phyloP scores from a whole-genome alignment of 495 filamentous ascomycete genomes.

The Schizothecium vesticola region DNA sequence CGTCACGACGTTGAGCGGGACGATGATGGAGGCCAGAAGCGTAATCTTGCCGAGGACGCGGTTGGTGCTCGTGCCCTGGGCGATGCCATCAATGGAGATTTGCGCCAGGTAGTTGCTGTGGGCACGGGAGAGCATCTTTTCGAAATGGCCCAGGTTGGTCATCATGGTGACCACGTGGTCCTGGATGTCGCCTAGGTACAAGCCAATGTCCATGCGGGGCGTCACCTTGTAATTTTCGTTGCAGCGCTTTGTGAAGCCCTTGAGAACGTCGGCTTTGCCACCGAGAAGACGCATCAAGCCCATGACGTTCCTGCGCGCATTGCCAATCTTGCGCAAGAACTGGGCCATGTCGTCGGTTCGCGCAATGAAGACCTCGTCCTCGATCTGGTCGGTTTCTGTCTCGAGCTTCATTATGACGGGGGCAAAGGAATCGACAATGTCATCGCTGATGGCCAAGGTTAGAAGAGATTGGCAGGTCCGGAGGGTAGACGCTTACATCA shows the following conservation, averaged over 20 bases:
- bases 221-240: conserved; percentile 94
- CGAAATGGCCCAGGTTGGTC: conserved; percentile 88
- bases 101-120: conserved; percentile 96
- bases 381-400: conserved; percentile 81
- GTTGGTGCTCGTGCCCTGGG: conserved; percentile 74
- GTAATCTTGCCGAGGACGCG: conserved; percentile 89
- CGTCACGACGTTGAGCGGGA: conserved; percentile 93
- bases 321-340: conserved; percentile 83
- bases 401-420: conserved; percentile 85
- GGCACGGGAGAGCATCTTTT: conserved; percentile 93
- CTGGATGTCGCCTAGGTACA: conserved; percentile 95
- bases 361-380: conserved; percentile 89
- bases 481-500: conserved; percentile 64
- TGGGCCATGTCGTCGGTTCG: conserved; percentile 79
- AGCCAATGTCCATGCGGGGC: conserved; percentile 88
- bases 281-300: conserved; percentile 85
- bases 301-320: conserved; percentile 90
- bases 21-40: conserved; percentile 87
- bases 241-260: conserved; percentile 95
- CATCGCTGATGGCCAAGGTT: conserved; percentile 54
- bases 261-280: conserved; percentile 95
- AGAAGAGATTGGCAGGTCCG: conserved; percentile 13
- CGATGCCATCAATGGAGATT: conserved; percentile 82
- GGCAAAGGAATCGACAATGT: conserved; percentile 94
- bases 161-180: conserved; percentile 99